phyloP scores from a whole-genome alignment of 2,329 filamentous ascomycete species.

The Chaetomiaceae sp. region DNA sequence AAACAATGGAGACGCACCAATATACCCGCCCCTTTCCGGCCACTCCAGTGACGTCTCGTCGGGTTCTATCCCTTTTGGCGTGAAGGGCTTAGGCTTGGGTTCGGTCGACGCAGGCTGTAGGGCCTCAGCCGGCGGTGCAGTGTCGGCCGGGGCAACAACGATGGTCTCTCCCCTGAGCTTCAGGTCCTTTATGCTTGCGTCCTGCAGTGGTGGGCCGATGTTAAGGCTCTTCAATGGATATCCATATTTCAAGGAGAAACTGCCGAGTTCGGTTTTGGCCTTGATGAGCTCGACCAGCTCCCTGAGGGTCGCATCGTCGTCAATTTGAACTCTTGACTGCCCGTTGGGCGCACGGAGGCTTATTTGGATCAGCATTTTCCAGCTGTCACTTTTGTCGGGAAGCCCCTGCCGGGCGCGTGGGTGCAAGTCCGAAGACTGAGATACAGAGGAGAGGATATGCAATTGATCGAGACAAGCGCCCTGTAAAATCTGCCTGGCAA shows the following conservation, averaged over 20 bases:
- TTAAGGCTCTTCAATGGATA: conserved; percentile 72
- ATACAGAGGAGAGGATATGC: too few species aligned
- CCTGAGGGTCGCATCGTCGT: conserved; percentile 62
- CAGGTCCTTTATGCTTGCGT: conserved; percentile 45
- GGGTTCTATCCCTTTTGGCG: conserved; percentile 34
- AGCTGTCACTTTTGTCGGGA: too few species aligned
- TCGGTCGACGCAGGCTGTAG: conserved; percentile 15
- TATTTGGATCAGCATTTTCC: conserved; percentile 56
- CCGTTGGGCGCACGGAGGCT: conserved; percentile 72
- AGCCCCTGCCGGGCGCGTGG: too few species aligned
- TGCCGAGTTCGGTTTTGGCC: conserved; percentile 58
- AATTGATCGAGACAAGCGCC: too few species aligned
- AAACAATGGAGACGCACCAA: conserved; percentile 48
- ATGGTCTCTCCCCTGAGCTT: conserved; percentile 49
- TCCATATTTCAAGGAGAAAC: conserved; percentile 77
- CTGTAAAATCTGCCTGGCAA: too few species aligned
- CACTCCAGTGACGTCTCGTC: conserved; percentile 46
- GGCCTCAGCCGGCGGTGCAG: conserved; percentile 16
- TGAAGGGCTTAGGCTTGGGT: conserved; percentile 27
- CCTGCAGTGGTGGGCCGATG: conserved; percentile 43
- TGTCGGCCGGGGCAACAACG: conserved; percentile 44
- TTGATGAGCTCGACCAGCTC: conserved; percentile 59
- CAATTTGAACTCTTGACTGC: conserved; percentile 63
- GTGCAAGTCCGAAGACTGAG: too few species aligned
- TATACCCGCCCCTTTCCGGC: conserved; percentile 46